Base-by-base conservation (phyloP, 768 basidiomycete species). In the Mycena alexandri region DNA sequence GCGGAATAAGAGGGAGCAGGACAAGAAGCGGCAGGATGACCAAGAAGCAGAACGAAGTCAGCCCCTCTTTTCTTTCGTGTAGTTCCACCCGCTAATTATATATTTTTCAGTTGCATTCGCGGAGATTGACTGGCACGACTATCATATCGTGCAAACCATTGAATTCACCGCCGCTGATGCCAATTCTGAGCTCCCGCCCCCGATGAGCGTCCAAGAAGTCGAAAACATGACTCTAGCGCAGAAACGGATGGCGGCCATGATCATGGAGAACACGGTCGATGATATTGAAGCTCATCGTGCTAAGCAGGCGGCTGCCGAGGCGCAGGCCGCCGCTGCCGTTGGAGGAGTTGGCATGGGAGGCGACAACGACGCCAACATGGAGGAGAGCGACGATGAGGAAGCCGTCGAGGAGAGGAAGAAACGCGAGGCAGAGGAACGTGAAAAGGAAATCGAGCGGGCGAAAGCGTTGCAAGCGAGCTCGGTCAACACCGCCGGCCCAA, bases 91-190 rank as follows among this genome's bases (percentile, higher is more conserved):
- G 60, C 58, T 51, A 24, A 52, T 72, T 46, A 61, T 11, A 21
- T 16, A 38, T 65, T 47, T 56, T 44, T 63, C 58, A 92, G 93
- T 90, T 79, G 97, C 96, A 6, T 96, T 98, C 75, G 94, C 95
- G 48, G 94, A 96, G 76, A 98, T 99, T 72, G 98, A 99, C 76
- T 99, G 98, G 98, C 95, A 99, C 75, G 98, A 99, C 76, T 99
- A 98, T 80, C 95, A 96, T 44, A 94, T 98, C 62, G 98, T 98
- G 8, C 95, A 98, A 76, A 98, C 96, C 21, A 96, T 98, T 73
- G 98, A 99, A 75, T 99, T 99, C 75, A 99, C 98, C 17, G 88
- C 90, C 38, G 93, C 93, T 10, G 98, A 99, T 76, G 90, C 94
- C 61, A 89, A 90, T 44, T 89, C 93, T 13, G 96, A 99, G 74